Conservation (phyloP, 129 eudicot genomes). For the Silybum marianum region DNA sequence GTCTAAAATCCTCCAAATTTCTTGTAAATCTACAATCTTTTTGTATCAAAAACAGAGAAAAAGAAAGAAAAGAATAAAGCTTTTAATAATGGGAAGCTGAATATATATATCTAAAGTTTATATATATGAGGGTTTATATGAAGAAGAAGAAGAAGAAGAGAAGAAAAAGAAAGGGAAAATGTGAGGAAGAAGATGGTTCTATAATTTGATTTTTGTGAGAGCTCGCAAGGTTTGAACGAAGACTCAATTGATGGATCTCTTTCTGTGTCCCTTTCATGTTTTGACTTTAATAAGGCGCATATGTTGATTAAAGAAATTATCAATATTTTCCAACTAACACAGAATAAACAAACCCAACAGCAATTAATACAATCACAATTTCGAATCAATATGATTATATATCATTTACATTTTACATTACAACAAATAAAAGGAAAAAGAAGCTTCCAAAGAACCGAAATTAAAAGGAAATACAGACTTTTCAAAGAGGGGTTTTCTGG, state of each 20-base stretch:
- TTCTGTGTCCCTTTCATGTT: slow-evolving; percentile 25
- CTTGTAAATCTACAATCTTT: slow-evolving; percentile 22
- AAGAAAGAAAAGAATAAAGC: slow-evolving; percentile 19
- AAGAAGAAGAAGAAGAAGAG: no score
- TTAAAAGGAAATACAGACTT: slow-evolving; percentile 22
- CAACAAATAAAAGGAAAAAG: slow-evolving; percentile 15
- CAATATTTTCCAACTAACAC: slow-evolving; percentile 28
- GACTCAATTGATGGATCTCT: slow-evolving; percentile 38
- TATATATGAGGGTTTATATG: slow-evolving; percentile 9
- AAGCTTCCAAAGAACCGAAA: slow-evolving; percentile 29
- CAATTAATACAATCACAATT: slow-evolving; percentile 10
- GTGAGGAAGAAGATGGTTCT: slow-evolving; percentile 29
- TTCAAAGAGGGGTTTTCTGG: slow-evolving; percentile 16
- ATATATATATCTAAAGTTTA: slow-evolving; percentile 20
- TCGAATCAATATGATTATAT: slow-evolving; percentile 31
- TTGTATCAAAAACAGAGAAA: not conserved
- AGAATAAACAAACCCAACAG: slow-evolving; percentile 14
- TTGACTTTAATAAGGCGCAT: slow-evolving; percentile 40
- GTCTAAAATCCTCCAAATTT: slow-evolving; percentile 14
- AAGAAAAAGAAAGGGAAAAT: slow-evolving; percentile 28
- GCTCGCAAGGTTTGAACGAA: slow-evolving; percentile 45
- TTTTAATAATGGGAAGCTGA: slow-evolving; percentile 14
- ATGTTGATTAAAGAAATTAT: slow-evolving; percentile 25
- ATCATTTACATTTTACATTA: slow-evolving; percentile 13
- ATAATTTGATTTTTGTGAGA: slow-evolving; percentile 30